Evolutionary conservation across 192 early-diverging fungal species (phyloP), one percentile per base, ranked within the genome.

Genomic region (Funneliformis geosporum): DNA sequence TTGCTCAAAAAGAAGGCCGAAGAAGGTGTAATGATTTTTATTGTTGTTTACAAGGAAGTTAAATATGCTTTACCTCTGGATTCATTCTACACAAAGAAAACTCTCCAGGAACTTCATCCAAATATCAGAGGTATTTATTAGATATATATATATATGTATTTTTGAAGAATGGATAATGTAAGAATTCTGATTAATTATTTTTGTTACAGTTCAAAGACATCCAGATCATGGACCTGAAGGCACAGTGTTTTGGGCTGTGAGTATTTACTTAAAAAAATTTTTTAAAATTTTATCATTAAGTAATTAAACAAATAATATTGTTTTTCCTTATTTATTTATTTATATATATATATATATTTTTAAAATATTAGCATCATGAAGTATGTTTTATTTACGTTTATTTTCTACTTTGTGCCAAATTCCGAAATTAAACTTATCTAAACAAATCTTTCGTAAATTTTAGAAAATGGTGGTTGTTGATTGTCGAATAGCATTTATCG

Each of bases 1-100:
- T 81, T 95, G 71, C 83, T 96, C 8, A 87, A 93, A 84, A 85
- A 88, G 78, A 95, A 95, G 81, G 95, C 95, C 50, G 87, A 89
- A 68, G 90, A 95, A 83, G 95, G 95, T 8, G 89, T 96, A 10
- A 89, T 90, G 84, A 94, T 96, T 73, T 95, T 93, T 78, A 89
- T 96, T 60, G 87, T 94, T 0, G 86, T 96, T 11, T 96, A 95
- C 84, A 95, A 96, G 82, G 94, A 96, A 71, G 85, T 95, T 39
- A 89, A 89, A 1, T 82, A 92, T 40, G 90, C 93, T 55, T 82
- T 96, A 46, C 87, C 93, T 9, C 80, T 92, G 74, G 89, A 92
- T 80, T 93, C 93, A 44, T 83, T 89, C 28, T 90, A 94, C 67
- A 94, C 94, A 12, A 91, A 94, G 81, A 83, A 84, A 79, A 89